Base-by-base conservation (phyloP, 192 early-diverging fungal species). In the Obelidium mucronatum region DNA sequence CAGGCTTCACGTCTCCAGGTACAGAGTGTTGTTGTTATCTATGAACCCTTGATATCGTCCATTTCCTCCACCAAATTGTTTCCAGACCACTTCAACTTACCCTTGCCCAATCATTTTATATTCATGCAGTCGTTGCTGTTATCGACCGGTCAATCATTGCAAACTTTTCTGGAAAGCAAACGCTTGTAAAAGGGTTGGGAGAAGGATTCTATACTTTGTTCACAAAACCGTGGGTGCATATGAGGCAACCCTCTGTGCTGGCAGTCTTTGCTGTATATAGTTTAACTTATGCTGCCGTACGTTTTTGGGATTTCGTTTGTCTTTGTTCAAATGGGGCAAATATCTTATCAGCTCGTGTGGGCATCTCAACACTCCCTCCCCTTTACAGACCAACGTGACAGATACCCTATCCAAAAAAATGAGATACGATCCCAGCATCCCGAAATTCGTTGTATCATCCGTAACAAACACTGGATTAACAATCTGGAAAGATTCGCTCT, bases 71-170 rank as follows among this genome's bases (percentile, higher is more conserved):
- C 17, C 26, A 15, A 28, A 31, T 17, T 15, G 26, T 28, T 60
- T 0, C 26, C 13, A 60, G 11, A 17, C 17, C 15, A 60, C 58
- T 3, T 3, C 37, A 65, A 65, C 63, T 34, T 65, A 39, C 26
- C 31, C 37, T 26, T 65, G 15, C 15, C 37, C 37, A 48, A 48
- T 19, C 8, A 48, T 22, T 36, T 0, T 15, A 24, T 35, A 13
- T 31, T 51, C 28, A n/a, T n/a, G 1, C 74, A 51, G 74, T 84
- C 59, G 82, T 87, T 28, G 78, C 83, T 36, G 81, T 87, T 59
- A 79, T 85, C 61, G 85, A 87, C 77, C 76, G 78, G 17, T 44
- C 79, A 42, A 87, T 87, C 69, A 83, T 87, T 65, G 60, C 75
- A 24, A 85, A 82, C 67, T 84, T 80, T 31, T 71, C 63, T n/a